Conservation (phyloP, 441 rosid species). For the Populus hybrid region DNA sequence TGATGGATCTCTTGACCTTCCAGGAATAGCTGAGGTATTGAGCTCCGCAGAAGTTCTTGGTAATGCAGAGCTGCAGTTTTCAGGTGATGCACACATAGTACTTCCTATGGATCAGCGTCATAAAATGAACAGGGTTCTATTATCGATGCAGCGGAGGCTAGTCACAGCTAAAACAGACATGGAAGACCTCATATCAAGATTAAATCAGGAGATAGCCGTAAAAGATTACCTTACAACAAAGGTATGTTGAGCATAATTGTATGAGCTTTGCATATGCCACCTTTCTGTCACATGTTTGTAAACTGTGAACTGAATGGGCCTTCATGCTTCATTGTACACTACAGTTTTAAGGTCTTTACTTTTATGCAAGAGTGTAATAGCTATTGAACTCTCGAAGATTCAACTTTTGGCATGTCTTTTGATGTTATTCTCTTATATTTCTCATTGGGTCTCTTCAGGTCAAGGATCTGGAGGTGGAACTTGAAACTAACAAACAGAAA, state of each 20-base stretch:
- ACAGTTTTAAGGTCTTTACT: neutral
- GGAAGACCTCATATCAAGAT: constrained; percentile 95
- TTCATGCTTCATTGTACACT: neutral
- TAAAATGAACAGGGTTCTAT: constrained; percentile 73
- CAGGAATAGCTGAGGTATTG: constrained; percentile 41
- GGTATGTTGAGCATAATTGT: constrained; percentile 38
- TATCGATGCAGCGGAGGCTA: constrained; percentile 67
- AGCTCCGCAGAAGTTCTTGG: constrained; percentile 34
- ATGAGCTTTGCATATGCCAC: constrained; percentile 10
- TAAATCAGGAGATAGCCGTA: constrained; percentile 89
- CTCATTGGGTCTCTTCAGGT: constrained; percentile 48
- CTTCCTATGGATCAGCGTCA: constrained; percentile 78
- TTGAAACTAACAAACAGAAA: constrained; percentile 79
- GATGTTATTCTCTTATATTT: neutral
- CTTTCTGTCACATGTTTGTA: neutral
- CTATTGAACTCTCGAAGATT: neutral
- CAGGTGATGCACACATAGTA: constrained; percentile 55
- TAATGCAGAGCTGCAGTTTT: constrained; percentile 34
- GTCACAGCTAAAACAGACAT: constrained; percentile 88
- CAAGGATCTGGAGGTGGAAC: constrained; percentile 92
- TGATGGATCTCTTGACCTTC: constrained; percentile 54
- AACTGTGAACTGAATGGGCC: neutral
- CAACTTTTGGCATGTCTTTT: neutral
- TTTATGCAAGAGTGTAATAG: neutral
- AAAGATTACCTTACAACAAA: constrained; percentile 83